Evolutionary conservation across 2,329 filamentous ascomycete species (phyloP).

Genomic region (Aplosporella prunicola): DNA sequence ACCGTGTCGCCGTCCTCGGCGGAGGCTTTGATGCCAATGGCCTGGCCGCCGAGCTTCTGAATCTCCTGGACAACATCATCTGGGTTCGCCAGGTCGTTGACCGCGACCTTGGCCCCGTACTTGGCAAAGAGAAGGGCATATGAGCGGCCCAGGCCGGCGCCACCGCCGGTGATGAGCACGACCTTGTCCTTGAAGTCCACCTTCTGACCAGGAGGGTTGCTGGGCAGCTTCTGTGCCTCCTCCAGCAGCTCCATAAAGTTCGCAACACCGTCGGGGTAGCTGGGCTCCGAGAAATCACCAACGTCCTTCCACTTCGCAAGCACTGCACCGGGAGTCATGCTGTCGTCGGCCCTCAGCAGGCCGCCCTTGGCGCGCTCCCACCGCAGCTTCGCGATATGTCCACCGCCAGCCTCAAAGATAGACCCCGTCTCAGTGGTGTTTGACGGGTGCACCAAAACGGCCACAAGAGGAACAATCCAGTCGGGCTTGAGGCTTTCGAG

Average conservation of each 20-base stretch:
- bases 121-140: slow-evolving; percentile 85
- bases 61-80: slow-evolving; percentile 89
- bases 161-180: slow-evolving; percentile 77
- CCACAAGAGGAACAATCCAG: slow-evolving; percentile 91
- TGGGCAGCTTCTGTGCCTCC: slow-evolving; percentile 66
- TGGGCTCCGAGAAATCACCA: slow-evolving; percentile 72
- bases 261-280: slow-evolving; percentile 74
- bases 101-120: slow-evolving; percentile 73
- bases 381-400: slow-evolving; percentile 82
- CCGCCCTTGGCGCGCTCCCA: slow-evolving; percentile 92
- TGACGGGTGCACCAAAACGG: slow-evolving; percentile 74
- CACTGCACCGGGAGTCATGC: slow-evolving; percentile 78
- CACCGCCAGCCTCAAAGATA: slow-evolving; percentile 91
- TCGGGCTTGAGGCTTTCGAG: slow-evolving; percentile 79
- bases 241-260: slow-evolving; percentile 84
- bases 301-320: slow-evolving; percentile 85
- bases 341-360: slow-evolving; percentile 78
- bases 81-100: slow-evolving; percentile 92
- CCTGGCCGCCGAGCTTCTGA: slow-evolving; percentile 77
- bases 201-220: slow-evolving; percentile 62
- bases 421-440: slow-evolving; percentile 74
- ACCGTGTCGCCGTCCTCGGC: slow-evolving; percentile 87
- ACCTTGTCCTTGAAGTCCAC: slow-evolving; percentile 78
- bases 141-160: slow-evolving; percentile 79
- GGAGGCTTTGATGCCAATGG: slow-evolving; percentile 84